phyloP scores from a whole-genome alignment of 192 early-diverging fungal genomes.

The Lunasporangiospora selenospora region DNA sequence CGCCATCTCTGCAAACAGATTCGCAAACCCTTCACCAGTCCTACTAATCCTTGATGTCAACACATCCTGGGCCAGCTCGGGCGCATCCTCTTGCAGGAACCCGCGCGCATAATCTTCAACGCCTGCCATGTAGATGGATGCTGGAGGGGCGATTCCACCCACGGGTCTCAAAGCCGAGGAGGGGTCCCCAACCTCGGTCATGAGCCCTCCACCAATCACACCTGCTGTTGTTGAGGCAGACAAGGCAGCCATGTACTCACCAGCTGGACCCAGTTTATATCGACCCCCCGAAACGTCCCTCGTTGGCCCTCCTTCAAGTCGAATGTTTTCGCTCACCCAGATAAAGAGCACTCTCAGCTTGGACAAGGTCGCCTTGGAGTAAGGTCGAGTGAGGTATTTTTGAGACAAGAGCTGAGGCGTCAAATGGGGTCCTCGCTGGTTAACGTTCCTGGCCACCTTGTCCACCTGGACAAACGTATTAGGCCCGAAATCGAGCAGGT shows the following conservation, averaged over 20 bases:
- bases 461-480: conserved; percentile 66
- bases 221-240: background rate
- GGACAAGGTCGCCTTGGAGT: conserved; percentile 58
- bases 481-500: conserved; percentile 20
- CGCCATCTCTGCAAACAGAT: conserved; percentile 61
- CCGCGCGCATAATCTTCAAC: conserved; percentile 26
- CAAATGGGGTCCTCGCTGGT: conserved; percentile 61
- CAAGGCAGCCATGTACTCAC: conserved; percentile 11
- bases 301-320: conserved; percentile 30
- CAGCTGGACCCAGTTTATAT: conserved; percentile 29
- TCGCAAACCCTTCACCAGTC: conserved; percentile 58
- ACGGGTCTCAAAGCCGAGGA: background rate
- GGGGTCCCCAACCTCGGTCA: background rate
- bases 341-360: conserved; percentile 70
- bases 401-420: conserved; percentile 67
- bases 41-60: conserved; percentile 40
- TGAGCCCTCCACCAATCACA: background rate
- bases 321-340: conserved; percentile 75
- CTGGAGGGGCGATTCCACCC: background rate
- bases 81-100: conserved; percentile 42
- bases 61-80: conserved; percentile 52
- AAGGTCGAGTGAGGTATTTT: conserved; percentile 72
- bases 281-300: conserved; percentile 43
- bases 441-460: conserved; percentile 68
- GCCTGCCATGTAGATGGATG: conserved; percentile 22